Base-by-base conservation (phyloP, 176 grass and related monocot species). In the Triticum urartu region DNA sequence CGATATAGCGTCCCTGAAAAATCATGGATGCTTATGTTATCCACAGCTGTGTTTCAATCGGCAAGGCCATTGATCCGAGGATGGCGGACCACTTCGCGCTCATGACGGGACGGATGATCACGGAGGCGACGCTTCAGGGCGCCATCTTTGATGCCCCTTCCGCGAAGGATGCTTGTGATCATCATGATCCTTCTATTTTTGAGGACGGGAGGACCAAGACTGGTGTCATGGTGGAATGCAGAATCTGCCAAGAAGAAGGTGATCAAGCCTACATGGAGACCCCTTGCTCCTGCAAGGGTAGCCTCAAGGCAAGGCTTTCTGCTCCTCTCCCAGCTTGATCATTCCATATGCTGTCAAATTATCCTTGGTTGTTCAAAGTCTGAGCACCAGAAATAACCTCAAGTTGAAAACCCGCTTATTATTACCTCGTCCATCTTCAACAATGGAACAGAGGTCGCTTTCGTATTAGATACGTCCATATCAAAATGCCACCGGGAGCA, bases 201-300 rank as follows among this genome's bases (percentile, higher is more conserved):
- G 81, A 77, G n/a, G 78, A 85, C 26, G 64, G 24, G 28, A 88
- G 11, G 72, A 56, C 38, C 20, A 71, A 48, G 75, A 89, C 39
- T 7, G 85, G 85, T 7, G 85, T 90, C 47, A 30, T 82, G 80
- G 92, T 87, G 21, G 92, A 93, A 58, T 98, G 95, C 80, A 86
- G 95, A 79, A 98, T 98, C 81, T 98, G 95, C 65, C 95, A 93
- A 1, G 91, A 98, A 58, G 95, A 98, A 85, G 93, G 87, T 26
- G 89, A 90, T 21, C 83, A 90, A 36, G 81, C 75, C 2, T 85
- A 83, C 84, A 93, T 98, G 95, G 95, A 95, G 45, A 86, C 77
- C 21, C 95, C 95, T 52, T 98, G 95, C 73, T 90, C 83, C 35
- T 98, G 95, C 85, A 89, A 87, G 60, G 95, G 95, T 81, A 98